Evolutionary conservation across 1,284 basidiomycete genomes (phyloP), one percentile per base, ranked within the genome.

Genomic region (Ustilago xerochloae): DNA sequence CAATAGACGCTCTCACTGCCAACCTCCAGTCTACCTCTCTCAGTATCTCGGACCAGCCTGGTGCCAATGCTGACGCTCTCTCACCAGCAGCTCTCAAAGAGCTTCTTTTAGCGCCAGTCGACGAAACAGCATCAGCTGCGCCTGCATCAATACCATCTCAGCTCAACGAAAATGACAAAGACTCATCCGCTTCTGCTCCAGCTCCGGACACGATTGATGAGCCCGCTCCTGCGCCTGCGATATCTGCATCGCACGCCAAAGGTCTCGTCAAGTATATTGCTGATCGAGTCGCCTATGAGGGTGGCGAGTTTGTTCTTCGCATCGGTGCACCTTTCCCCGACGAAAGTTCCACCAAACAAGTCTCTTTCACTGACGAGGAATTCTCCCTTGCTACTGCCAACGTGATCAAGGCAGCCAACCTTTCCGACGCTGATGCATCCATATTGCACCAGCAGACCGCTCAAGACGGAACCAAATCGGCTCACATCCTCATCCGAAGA

Each of bases 1-100:
- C 72, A 60, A 68, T 79, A 63, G 77, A 79, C 50, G 63, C 66
- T n/a, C 69, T 79, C 24, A 75, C 77, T 5, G 60, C 72, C 18
- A 53, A 71, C 29, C 56, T 77, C 6, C 46, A 69, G 38, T 47
- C 60, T 16, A 60, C 49, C 45, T 45, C 45, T 16, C 20, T 70
- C 33, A 16, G 41, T 39, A 7, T 28, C 65, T 26, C 45, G 41
- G 10, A 12, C 18, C 15, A 43, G 22, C 15, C 20, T 43, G 41
- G 12, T 15, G 45, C 55, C 32, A 55, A 69, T 26, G 43, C 52
- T 24, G 41, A 13, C 29, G n/a, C 55, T 18, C 5, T 63, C 12
- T 63, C 66, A 1, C 35, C 51, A 6, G 32, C 56, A 6, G 38
- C 50, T 2, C 24, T 77, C 36, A 77, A 72, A 39, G 55, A 53